Conservation (phyloP, 2,329 filamentous ascomycete genomes). For the Tolypocladium sp. region DNA sequence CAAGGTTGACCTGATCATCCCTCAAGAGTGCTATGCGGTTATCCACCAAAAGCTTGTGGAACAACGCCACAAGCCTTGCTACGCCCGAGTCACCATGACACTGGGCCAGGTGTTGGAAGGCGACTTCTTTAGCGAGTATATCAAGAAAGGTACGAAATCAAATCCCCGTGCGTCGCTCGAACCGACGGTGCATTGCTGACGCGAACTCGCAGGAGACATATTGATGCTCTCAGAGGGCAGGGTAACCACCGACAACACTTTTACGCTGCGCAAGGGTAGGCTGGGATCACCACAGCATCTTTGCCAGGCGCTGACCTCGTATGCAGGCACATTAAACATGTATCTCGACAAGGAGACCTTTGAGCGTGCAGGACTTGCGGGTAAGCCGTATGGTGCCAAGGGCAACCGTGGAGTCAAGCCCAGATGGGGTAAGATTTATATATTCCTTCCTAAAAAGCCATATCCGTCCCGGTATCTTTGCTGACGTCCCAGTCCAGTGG, state of each 20-base stretch:
- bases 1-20: constrained; percentile 63
- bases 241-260: constrained; percentile 60
- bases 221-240: constrained; percentile 77
- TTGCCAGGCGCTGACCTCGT: neutral
- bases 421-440: constrained; percentile 55
- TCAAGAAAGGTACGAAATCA: constrained; percentile 58
- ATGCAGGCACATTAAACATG: constrained; percentile 58
- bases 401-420: constrained; percentile 52
- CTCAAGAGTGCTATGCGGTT: constrained; percentile 48
- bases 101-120: constrained; percentile 63
- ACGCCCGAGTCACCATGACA: constrained; percentile 63
- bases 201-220: constrained; percentile 52
- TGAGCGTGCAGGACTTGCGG: constrained; percentile 72
- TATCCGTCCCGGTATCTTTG: neutral
- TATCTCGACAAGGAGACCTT: constrained; percentile 75
- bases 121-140: constrained; percentile 74
- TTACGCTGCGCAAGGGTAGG: constrained; percentile 59
- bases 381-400: constrained; percentile 54
- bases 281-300: constrained; percentile 1
- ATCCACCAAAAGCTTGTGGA: constrained; percentile 43
- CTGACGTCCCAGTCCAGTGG: constrained; percentile 37
- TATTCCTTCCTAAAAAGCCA: neutral
- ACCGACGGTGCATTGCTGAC: neutral
- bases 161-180: neutral
- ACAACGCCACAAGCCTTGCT: constrained; percentile 30